Evolutionary conservation across 768 basidiomycete species (phyloP).

Genomic region (Chiua virens): DNA sequence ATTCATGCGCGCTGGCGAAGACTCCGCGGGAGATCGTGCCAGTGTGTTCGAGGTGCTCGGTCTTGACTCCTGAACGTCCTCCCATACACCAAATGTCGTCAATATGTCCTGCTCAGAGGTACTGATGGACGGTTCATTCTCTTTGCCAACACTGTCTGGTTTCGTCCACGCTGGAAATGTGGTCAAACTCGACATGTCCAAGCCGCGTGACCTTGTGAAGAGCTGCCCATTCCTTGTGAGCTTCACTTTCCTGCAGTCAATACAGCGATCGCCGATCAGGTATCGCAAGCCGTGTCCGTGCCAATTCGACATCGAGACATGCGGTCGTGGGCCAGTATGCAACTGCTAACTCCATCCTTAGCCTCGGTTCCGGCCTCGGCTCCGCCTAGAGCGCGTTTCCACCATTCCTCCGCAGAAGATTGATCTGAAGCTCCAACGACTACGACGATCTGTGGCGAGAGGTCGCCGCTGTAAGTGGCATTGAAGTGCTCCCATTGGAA

Average conservation of each 20-base stretch:
- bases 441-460: slow-evolving; percentile 25
- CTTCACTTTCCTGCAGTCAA: slow-evolving; percentile 18
- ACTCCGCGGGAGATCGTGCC: not conserved
- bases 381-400: slow-evolving; percentile 8
- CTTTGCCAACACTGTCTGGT: slow-evolving; percentile 2
- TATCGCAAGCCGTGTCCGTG: slow-evolving; percentile 4
- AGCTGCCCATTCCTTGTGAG: slow-evolving; percentile 5
- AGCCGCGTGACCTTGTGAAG: slow-evolving; percentile 10
- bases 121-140: not conserved
- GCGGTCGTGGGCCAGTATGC: slow-evolving; percentile 5
- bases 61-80: not conserved
- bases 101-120: slow-evolving; percentile 14
- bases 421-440: slow-evolving; percentile 18
- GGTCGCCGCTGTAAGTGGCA: slow-evolving; percentile 24
- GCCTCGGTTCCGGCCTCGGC: not conserved
- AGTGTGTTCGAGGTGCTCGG: not conserved
- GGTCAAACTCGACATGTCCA: slow-evolving; percentile 15
- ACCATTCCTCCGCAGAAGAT: slow-evolving; percentile 22
- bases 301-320: not conserved
- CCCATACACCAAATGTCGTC: slow-evolving; percentile 23
- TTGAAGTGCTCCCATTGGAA: slow-evolving; percentile 26
- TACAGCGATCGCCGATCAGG: slow-evolving; percentile 23
- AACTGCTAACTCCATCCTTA: slow-evolving; percentile 9
- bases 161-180: slow-evolving; percentile 10
- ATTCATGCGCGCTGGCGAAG: not conserved